These are phyloP conservation scores for Pseudotsuga menziesii DNA, from an alignment of 75 land plant species.

Conservation along the genomic window DNA sequence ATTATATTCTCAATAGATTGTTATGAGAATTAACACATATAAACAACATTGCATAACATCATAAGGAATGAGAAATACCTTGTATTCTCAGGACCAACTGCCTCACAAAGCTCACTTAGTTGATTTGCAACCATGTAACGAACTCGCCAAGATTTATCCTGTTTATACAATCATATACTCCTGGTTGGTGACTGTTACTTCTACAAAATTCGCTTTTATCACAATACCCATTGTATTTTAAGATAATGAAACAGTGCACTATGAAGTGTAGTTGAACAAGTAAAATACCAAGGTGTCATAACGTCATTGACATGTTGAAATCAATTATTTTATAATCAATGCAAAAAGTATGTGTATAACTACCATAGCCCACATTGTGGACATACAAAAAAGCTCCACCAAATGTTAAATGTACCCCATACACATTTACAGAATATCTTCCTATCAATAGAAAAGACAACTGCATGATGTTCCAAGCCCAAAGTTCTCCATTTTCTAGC, in stretches of 20 bases:
- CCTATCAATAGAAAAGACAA: not conserved
- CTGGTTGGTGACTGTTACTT: not conserved
- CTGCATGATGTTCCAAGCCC: not conserved
- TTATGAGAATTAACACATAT: not conserved
- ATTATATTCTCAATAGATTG: not conserved
- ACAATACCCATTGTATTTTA: not conserved
- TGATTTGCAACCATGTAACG: conserved; percentile 73
- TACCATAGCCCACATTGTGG: not conserved
- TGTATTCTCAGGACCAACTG: conserved; percentile 58
- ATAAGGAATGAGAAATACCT: conserved; percentile 22
- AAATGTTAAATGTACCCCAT: no score
- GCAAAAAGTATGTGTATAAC: not conserved
- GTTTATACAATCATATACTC: not conserved
- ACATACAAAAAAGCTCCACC: no score
- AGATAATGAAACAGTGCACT: not conserved
- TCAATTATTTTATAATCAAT: not conserved
- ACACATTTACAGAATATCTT: not conserved
- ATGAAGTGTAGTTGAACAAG: not conserved
- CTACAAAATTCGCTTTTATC: not conserved
- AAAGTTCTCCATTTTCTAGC: not conserved
- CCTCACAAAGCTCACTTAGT: conserved; percentile 62
- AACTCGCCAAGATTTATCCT: conserved; percentile 72
- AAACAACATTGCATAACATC: not conserved
- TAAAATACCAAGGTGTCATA: not conserved
- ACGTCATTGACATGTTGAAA: not conserved